These are phyloP conservation scores for Cadophora malorum DNA, from an alignment of 2,329 filamentous ascomycete species.

Conservation along the genomic window DNA sequence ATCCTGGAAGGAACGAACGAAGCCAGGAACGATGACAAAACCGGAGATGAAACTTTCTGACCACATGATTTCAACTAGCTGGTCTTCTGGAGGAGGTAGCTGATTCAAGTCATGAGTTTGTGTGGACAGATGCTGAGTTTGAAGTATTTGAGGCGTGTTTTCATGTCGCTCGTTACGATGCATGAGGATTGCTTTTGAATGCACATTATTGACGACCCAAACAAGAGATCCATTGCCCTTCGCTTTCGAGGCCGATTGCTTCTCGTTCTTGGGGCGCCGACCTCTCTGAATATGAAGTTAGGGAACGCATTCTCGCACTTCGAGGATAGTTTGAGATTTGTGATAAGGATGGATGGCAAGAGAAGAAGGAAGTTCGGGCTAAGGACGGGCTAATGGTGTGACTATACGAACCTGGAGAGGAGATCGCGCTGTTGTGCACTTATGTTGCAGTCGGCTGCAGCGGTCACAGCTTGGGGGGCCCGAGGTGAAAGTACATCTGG, in stretches of 20 bases:
- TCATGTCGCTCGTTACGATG: neutral
- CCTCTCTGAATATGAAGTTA: neutral
- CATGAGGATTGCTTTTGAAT: neutral
- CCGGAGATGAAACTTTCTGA: neutral
- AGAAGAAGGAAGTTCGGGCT: no score
- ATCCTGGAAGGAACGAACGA: neutral
- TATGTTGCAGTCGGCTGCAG: neutral
- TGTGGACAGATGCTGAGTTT: neutral
- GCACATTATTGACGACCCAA: neutral
- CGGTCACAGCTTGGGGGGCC: neutral
- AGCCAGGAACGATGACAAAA: neutral
- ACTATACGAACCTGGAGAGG: no score
- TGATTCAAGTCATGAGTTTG: neutral
- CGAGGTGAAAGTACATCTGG: neutral
- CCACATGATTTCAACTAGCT: neutral
- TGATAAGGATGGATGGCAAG: no score
- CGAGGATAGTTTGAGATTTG: no score
- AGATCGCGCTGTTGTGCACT: neutral
- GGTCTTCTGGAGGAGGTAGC: neutral
- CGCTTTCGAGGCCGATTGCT: neutral
- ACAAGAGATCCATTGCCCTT: neutral
- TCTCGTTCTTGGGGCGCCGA: neutral
- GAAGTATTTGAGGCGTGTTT: neutral
- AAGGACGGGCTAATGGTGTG: no score
- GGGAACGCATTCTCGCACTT: no score